Evolutionary conservation across 2,329 filamentous ascomycete species (phyloP).

Genomic region (Penicillium capsulatum): DNA sequence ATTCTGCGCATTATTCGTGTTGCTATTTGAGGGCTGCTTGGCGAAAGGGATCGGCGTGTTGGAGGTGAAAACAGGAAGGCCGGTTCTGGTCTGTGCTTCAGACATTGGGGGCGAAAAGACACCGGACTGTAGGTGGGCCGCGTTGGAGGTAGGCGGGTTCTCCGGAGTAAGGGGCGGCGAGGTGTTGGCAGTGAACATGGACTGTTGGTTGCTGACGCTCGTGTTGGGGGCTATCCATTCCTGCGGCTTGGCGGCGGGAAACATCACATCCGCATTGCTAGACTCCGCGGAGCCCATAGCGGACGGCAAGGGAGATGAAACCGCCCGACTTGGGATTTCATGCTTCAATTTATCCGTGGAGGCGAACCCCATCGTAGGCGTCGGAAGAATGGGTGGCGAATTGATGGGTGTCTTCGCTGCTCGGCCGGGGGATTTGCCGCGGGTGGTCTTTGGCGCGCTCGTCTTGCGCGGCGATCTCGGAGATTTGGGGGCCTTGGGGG

Average conservation of each 20-base stretch:
- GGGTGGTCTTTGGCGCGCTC: constrained; percentile 14
- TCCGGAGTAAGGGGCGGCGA: constrained; percentile 28
- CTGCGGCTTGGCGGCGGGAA: constrained; percentile 4
- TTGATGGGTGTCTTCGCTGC: constrained; percentile 9
- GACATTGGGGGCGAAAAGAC: constrained; percentile 30
- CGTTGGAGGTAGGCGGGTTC: constrained; percentile 5
- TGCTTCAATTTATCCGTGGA: not conserved
- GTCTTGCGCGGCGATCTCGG: constrained; percentile 31
- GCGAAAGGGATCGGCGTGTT: constrained; percentile 44
- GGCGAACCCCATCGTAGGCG: not conserved
- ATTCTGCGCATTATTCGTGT: too few species aligned
- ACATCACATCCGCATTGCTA: constrained; percentile 2
- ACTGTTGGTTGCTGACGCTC: constrained; percentile 4
- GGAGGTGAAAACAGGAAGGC: constrained; percentile 49
- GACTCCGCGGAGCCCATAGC: not conserved
- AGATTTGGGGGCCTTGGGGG: constrained; percentile 18
- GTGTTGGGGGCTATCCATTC: constrained; percentile 3
- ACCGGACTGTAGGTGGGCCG: constrained; percentile 17
- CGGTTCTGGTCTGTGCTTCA: constrained; percentile 36
- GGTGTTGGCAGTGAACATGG: constrained; percentile 6
- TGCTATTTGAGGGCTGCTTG: too few species aligned
- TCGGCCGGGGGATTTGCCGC: constrained; percentile 9
- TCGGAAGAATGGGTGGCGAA: constrained; percentile 6
- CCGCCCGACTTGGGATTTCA: constrained; percentile 1
- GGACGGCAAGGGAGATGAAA: not conserved